Evolutionary conservation across 139 green algal genomes (phyloP).

Genomic region (Tetradesmus lagerheimii): DNA sequence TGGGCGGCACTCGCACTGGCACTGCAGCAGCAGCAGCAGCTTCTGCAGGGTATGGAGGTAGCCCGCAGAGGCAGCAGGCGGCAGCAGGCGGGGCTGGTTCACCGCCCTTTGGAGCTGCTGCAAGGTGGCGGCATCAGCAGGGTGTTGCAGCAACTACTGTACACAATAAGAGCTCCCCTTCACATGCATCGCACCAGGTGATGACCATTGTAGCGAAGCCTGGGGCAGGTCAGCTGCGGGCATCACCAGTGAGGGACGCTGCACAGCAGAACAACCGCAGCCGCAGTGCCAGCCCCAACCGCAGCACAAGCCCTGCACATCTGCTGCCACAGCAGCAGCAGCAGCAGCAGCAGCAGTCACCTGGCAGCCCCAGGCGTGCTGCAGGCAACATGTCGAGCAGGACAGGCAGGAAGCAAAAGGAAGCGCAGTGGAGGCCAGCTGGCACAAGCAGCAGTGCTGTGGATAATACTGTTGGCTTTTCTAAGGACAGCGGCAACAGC

Average conservation of each 20-base stretch:
- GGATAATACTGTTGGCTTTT: too few species aligned
- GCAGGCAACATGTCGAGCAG: background rate
- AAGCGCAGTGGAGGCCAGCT: background rate
- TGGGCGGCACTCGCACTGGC: background rate
- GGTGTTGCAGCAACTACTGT: background rate
- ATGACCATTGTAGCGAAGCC: background rate
- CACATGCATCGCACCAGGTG: background rate
- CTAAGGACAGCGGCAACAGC: too few species aligned
- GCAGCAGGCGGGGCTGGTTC: background rate
- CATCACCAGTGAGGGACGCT: background rate
- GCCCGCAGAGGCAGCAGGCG: background rate
- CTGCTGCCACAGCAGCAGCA: background rate
- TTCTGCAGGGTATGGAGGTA: background rate
- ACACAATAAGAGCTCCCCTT: background rate
- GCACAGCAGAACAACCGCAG: background rate
- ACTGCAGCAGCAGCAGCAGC: background rate
- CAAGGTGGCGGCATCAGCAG: background rate
- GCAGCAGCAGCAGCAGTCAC: too few species aligned
- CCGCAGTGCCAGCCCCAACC: background rate
- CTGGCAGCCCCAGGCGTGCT: background rate
- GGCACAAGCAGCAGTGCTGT: background rate
- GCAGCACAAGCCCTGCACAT: background rate
- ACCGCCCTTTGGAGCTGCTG: background rate
- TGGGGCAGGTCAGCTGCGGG: background rate
- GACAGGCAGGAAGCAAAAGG: background rate